Evolutionary conservation across 2,329 filamentous ascomycete species (phyloP).

Genomic region (Trichoderma oligosporum): DNA sequence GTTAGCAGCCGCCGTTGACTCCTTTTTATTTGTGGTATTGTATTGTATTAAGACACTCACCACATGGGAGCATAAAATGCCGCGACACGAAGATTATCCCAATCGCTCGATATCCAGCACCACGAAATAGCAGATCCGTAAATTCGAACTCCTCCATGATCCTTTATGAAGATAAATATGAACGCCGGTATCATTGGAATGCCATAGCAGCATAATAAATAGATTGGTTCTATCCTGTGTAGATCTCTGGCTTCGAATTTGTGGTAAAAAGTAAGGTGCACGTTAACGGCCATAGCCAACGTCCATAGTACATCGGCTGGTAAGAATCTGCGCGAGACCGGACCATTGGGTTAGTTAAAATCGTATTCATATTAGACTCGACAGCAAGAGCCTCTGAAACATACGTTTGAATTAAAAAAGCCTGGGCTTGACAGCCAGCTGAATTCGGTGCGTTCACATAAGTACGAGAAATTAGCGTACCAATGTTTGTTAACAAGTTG

Average conservation of each 20-base stretch:
- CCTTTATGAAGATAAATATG: constrained; percentile 57
- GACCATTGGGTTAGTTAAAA: constrained; percentile 1
- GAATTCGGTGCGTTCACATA: constrained; percentile 45
- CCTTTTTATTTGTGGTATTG: neutral
- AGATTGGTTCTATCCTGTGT: constrained; percentile 62
- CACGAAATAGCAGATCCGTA: constrained; percentile 72
- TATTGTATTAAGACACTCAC: constrained; percentile 18
- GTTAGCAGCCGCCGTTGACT: neutral
- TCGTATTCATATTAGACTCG: neutral
- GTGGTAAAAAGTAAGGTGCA: constrained; percentile 72
- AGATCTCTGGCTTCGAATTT: constrained; percentile 62
- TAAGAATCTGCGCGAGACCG: constrained; percentile 59
- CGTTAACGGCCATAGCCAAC: constrained; percentile 73
- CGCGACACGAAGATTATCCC: constrained; percentile 64
- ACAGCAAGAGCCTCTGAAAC: constrained; percentile 25
- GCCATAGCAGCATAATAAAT: constrained; percentile 64
- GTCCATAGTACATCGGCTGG: constrained; percentile 70
- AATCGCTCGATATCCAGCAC: constrained; percentile 67
- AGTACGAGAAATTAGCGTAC: constrained; percentile 60
- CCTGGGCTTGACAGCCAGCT: constrained; percentile 61
- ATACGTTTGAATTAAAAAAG: constrained; percentile 70
- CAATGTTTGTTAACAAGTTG: constrained; percentile 69
- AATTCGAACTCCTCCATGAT: constrained; percentile 47
- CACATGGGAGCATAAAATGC: constrained; percentile 68
- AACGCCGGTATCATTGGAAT: constrained; percentile 63